A percentile compares a stretch with the other conserved stretches of the same genome.
Evolutionary conservation across 352 stramenopile species (phyloP).

Genomic region (Globisporangium mamillatum): DNA sequence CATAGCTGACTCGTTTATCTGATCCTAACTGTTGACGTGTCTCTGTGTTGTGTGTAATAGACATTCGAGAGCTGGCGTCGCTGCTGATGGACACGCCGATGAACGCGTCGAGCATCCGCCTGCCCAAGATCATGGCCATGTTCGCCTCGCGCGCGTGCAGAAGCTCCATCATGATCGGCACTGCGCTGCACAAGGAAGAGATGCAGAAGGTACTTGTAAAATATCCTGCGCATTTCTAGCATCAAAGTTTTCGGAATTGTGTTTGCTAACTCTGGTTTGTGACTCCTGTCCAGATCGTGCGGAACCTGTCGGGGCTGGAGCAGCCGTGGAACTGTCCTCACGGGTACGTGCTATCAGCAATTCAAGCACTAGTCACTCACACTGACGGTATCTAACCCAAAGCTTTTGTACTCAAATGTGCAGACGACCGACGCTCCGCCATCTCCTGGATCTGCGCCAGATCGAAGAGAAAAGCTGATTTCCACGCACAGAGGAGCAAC

Average conservation of each 20-base stretch:
- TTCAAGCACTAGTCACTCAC: background rate
- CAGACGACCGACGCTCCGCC: constrained; percentile 73
- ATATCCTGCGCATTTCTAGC: background rate
- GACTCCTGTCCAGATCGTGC: constrained; percentile 54
- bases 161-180: constrained; percentile 97
- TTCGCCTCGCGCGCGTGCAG: constrained; percentile 95
- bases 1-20: background rate
- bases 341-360: constrained; percentile 38
- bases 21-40: background rate
- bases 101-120: constrained; percentile 56
- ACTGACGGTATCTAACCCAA: background rate
- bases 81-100: constrained; percentile 67
- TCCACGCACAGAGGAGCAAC: background rate
- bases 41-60: constrained; percentile 23
- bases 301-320: constrained; percentile 88
- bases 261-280: too few species aligned
- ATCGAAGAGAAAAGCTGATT: constrained; percentile 24
- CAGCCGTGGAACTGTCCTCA: constrained; percentile 96
- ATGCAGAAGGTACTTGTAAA: constrained; percentile 83
- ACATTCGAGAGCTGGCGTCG: constrained; percentile 87
- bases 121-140: constrained; percentile 96
- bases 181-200: constrained; percentile 86
- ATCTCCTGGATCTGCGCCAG: constrained; percentile 61
- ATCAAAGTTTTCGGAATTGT: too few species aligned
- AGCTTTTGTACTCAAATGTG: background rate